Conservation (phyloP, 129 eudicot genomes). For the Saussurea involucrata region DNA sequence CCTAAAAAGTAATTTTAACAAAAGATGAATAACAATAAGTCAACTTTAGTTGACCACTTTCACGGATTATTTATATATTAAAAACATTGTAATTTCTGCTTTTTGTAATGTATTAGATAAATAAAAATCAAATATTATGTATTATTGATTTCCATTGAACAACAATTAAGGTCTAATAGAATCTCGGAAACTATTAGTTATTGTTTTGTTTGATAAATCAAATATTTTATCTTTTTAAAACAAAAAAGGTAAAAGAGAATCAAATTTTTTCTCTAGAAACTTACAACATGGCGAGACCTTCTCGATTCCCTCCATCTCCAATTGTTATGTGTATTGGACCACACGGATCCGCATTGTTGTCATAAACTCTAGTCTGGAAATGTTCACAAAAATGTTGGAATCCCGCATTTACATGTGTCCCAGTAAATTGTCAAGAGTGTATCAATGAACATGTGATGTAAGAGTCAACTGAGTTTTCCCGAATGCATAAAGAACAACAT, state of each 20-base stretch:
- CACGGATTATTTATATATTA: not conserved
- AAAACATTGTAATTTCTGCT: not conserved
- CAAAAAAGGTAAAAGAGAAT: not conserved
- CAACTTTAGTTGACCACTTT: not conserved
- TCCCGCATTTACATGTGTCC: not conserved
- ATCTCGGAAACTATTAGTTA: too few species aligned
- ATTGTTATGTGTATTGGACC: constrained; percentile 73
- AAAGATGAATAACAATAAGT: not conserved
- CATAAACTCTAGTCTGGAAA: constrained; percentile 67
- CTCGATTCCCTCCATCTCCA: constrained; percentile 89
- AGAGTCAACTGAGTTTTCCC: not conserved
- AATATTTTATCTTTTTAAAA: not conserved
- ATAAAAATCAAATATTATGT: too few species aligned
- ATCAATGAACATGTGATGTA: not conserved
- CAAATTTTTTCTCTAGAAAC: constrained; percentile 5
- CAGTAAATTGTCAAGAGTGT: not conserved
- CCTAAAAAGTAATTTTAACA: not conserved
- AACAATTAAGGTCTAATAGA: too few species aligned
- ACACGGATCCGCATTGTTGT: constrained; percentile 58
- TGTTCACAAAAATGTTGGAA: not conserved
- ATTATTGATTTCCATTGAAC: not conserved
- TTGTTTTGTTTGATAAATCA: not conserved
- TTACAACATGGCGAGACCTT: constrained; percentile 78
- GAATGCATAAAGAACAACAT: not conserved
- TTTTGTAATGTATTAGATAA: not conserved